phyloP scores from a whole-genome alignment of 1,284 basidiomycete species.

The Melampsora americana region DNA sequence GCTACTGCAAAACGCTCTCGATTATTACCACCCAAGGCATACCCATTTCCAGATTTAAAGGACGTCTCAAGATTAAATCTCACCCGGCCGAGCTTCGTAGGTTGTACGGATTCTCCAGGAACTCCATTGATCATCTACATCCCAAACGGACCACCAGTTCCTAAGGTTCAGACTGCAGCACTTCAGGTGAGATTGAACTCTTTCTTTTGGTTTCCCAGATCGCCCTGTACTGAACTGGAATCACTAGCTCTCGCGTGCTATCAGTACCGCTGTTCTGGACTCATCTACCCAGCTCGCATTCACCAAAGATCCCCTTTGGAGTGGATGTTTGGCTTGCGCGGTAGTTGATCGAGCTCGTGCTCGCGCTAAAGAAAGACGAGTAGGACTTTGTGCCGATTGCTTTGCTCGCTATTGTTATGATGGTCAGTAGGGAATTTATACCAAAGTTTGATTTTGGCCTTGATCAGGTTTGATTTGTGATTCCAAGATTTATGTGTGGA shows the following conservation, averaged over 20 bases:
- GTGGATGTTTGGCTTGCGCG: constrained; percentile 31
- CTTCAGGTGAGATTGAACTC: constrained; percentile 5
- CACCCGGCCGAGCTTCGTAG: constrained; percentile 35
- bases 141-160: constrained; percentile 26
- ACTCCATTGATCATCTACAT: constrained; percentile 27
- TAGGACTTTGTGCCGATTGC: constrained; percentile 20
- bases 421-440: too few species aligned
- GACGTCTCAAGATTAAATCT: constrained; percentile 24
- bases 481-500: too few species aligned
- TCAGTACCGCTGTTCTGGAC: constrained; percentile 14
- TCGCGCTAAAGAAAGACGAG: not conserved
- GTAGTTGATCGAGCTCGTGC: constrained; percentile 17
- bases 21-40: constrained; percentile 8
- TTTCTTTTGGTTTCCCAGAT: not conserved
- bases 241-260: not conserved
- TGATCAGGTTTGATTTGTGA: too few species aligned
- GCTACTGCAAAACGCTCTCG: constrained; percentile 19
- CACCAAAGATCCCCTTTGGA: constrained; percentile 30
- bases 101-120: constrained; percentile 16
- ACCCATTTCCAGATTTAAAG: constrained; percentile 8
- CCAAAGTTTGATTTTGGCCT: too few species aligned
- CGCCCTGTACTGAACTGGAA: too few species aligned
- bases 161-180: constrained; percentile 20
- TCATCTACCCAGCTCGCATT: constrained; percentile 12
- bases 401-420: constrained; percentile 26